Conservation (phyloP, 352 stramenopile species). For the Phytopythium sindhum region DNA sequence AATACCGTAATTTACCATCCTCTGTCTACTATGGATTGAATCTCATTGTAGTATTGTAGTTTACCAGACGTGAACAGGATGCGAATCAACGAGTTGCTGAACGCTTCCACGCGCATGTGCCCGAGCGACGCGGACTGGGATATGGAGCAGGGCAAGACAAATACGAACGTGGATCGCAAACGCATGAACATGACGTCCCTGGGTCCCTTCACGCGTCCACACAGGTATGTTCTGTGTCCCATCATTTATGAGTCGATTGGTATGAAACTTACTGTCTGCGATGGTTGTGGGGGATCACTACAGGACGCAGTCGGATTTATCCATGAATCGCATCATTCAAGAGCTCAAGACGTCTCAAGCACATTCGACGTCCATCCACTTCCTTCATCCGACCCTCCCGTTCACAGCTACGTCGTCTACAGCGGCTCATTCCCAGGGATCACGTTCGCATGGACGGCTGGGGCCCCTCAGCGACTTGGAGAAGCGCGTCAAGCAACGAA, state of each 20-base stretch:
- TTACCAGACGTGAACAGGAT: not conserved
- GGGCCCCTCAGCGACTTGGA: constrained; percentile 42
- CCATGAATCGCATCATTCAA: constrained; percentile 50
- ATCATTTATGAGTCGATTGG: not conserved
- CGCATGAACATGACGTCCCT: constrained; percentile 60
- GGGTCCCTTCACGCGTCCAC: constrained; percentile 30
- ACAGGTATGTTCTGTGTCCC: constrained; percentile 19
- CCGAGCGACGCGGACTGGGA: not conserved
- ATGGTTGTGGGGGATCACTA: not conserved
- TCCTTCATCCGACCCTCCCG: not conserved
- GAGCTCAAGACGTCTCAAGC: constrained; percentile 17
- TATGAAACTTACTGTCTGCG: not conserved
- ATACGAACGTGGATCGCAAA: constrained; percentile 6
- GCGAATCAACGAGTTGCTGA: constrained; percentile 31
- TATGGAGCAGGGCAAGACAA: not conserved
- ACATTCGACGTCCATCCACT: not conserved
- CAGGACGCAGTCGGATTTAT: constrained; percentile 22
- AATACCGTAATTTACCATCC: too few species aligned
- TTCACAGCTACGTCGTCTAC: not conserved
- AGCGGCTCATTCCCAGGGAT: constrained; percentile 5
- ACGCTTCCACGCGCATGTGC: constrained; percentile 6
- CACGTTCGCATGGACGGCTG: constrained; percentile 24
- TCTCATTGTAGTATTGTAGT: too few species aligned
- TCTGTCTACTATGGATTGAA: too few species aligned
- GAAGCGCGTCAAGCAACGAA: constrained; percentile 65